These are phyloP conservation scores for Chlamydomonas applanata DNA, from an alignment of 139 green algal genomes.

Conservation along the genomic window DNA sequence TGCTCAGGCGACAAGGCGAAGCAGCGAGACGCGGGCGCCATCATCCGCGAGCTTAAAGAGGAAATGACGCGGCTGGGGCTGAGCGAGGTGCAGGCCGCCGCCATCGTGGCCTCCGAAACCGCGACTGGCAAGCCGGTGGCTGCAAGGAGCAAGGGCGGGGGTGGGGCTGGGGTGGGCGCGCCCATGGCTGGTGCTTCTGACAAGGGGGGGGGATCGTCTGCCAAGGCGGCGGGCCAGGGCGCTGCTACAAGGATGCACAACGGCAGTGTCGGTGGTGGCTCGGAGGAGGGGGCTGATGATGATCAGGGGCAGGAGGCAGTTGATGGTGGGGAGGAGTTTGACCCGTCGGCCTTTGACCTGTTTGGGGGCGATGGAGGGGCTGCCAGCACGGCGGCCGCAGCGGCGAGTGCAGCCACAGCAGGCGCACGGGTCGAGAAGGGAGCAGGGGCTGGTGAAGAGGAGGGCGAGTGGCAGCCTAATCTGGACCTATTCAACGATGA, in stretches of 20 bases:
- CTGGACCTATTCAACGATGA: slow-evolving; percentile 22
- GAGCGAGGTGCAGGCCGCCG: slow-evolving; percentile 24
- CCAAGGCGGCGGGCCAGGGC: slow-evolving; percentile 1
- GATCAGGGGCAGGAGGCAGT: slow-evolving; percentile 6
- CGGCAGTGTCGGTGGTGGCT: neutral
- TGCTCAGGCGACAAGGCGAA: slow-evolving; percentile 57
- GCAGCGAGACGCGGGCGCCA: slow-evolving; percentile 70
- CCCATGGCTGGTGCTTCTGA: too few relatives aligned
- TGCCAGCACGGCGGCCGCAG: neutral
- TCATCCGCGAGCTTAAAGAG: slow-evolving; percentile 74
- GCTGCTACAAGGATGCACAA: too few relatives aligned
- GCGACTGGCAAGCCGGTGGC: too few relatives aligned
- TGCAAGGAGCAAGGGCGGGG: too few relatives aligned
- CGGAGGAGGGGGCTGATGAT: neutral
- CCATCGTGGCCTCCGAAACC: neutral
- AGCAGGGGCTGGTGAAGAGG: slow-evolving; percentile 11
- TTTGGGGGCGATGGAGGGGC: too few relatives aligned
- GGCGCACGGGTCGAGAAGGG: neutral
- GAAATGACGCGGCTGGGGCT: slow-evolving; percentile 44
- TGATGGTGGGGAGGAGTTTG: neutral
- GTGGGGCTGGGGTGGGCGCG: neutral
- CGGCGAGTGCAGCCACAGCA: neutral
- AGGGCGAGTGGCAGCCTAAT: neutral
- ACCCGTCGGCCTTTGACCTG: too few relatives aligned
- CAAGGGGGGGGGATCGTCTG: too few relatives aligned